Evolutionary conservation across 139 green algal species (phyloP).

Genomic region (Tetraselmis striata): DNA sequence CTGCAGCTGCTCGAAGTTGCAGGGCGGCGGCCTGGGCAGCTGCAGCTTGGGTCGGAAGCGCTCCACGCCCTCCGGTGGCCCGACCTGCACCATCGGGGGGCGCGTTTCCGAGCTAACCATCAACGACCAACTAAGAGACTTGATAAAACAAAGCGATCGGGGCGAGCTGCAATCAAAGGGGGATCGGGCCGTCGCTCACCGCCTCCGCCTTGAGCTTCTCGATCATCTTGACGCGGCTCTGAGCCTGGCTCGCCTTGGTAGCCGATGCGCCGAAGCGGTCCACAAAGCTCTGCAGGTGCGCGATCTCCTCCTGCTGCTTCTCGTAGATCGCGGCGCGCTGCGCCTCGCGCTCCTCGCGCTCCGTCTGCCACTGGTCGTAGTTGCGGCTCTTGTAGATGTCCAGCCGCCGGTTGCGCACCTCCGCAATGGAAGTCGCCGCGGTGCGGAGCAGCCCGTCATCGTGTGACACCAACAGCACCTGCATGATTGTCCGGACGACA

Average conservation of each 20-base stretch:
- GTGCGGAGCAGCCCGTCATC: conserved; percentile 54
- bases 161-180: too few relatives aligned
- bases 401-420: conserved; percentile 51
- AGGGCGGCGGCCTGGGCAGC: conserved; percentile 51
- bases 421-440: conserved; percentile 26
- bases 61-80: not conserved
- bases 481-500: too few relatives aligned
- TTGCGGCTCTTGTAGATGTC: conserved; percentile 48
- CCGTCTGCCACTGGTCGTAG: conserved; percentile 55
- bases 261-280: conserved; percentile 64
- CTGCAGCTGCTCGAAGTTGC: conserved; percentile 42
- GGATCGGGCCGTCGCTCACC: too few relatives aligned
- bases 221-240: conserved; percentile 51
- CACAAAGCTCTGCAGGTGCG: conserved; percentile 61
- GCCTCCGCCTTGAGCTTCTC: conserved; percentile 50
- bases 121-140: too few relatives aligned
- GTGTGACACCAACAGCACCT: conserved; percentile 67
- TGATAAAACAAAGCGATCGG: too few relatives aligned
- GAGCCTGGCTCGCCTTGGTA: conserved; percentile 55
- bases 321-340: conserved; percentile 32
- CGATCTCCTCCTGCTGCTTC: conserved; percentile 42
- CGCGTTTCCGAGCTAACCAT: too few relatives aligned
- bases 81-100: too few relatives aligned
- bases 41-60: conserved; percentile 24
- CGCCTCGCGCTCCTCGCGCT: conserved; percentile 43